Conservation (phyloP, 139 green algal genomes). For the Micractinium conductrix region DNA sequence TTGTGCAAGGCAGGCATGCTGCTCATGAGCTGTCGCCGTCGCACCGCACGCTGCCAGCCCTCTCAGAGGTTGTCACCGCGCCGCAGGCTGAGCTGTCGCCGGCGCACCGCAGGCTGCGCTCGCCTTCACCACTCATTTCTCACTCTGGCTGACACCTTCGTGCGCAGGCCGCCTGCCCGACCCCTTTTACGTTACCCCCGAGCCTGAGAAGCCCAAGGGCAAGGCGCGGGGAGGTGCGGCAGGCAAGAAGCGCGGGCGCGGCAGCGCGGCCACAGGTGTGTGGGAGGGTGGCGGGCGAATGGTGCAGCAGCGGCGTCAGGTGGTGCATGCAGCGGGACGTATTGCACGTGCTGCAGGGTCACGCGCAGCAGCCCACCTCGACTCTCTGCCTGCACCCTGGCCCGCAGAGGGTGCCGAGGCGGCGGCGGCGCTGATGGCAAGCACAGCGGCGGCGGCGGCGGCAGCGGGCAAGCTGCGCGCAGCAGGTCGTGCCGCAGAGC, state of each 20-base stretch:
- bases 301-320: no score
- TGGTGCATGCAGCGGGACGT: neutral
- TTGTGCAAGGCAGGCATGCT: no score
- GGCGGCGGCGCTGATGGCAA: neutral
- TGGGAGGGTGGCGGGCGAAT: neutral
- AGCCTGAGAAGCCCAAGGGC: slow-evolving; percentile 7
- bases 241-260: neutral
- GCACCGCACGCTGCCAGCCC: no score
- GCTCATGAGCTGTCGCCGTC: no score
- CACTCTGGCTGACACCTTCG: no score
- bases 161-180: slow-evolving; percentile 33
- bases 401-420: no score
- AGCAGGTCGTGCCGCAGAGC: neutral
- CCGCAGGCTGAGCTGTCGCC: no score
- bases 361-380: no score
- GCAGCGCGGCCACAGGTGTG: neutral
- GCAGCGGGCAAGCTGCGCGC: neutral
- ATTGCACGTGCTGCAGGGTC: neutral
- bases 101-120: no score
- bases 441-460: neutral
- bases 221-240: neutral
- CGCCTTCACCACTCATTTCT: no score
- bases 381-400: neutral
- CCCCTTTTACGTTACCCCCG: slow-evolving; percentile 37
- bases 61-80: no score